Conservation (phyloP, 176 grass and related monocot genomes). For the Guadua angustifolia region DNA sequence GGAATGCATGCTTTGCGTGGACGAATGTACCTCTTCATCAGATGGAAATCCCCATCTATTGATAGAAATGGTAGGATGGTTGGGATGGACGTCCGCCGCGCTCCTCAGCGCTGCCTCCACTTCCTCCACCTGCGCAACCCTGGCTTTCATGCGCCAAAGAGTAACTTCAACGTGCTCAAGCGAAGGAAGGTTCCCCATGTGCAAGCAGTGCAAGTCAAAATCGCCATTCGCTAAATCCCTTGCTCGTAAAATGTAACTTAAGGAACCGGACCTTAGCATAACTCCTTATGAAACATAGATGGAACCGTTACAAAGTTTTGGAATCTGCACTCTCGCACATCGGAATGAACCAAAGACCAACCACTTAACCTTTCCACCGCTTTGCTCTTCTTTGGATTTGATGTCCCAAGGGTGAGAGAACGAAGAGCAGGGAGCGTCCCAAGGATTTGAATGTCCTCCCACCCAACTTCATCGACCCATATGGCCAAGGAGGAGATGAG, state of each 20-base stretch:
- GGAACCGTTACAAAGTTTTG: neutral
- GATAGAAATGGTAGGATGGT: no score
- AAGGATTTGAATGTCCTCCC: neutral
- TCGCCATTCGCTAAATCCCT: neutral
- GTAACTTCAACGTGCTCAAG: no score
- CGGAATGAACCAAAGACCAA: neutral
- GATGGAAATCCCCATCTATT: no score
- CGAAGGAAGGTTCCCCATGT: no score
- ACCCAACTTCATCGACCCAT: rapidly evolving
- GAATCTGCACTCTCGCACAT: neutral
- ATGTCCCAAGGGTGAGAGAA: rapidly evolving
- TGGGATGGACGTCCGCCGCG: no score
- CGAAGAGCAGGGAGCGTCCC: neutral
- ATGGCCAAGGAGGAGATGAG: neutral
- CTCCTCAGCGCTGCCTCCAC: no score
- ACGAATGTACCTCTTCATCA: no score
- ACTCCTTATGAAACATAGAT: slow-evolving; percentile 16
- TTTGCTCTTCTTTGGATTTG: no score
- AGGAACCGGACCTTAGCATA: neutral
- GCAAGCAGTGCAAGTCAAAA: neutral
- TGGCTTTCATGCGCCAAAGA: no score
- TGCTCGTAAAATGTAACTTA: neutral
- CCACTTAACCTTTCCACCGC: neutral
- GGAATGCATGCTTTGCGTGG: no score
- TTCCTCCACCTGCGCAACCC: neutral